Evolutionary conservation across 225 moss, liverwort and hornwort genomes (phyloP).

Genomic region (Bryoerythrophyllum caledonicum): DNA sequence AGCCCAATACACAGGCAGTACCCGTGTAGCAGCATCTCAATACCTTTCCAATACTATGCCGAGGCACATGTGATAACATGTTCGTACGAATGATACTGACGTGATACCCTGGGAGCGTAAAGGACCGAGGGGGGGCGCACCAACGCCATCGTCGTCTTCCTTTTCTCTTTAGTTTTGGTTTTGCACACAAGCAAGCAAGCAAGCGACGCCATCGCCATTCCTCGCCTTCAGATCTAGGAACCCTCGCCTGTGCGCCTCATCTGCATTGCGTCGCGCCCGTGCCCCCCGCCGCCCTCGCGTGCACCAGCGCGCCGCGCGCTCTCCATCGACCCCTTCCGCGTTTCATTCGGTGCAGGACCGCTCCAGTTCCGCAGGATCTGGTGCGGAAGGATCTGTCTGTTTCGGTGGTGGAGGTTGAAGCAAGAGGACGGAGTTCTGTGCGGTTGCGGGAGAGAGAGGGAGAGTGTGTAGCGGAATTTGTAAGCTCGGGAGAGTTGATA

Average conservation of each 20-base stretch:
- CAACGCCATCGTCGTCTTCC: constrained; percentile 25
- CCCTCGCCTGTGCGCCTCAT: background rate
- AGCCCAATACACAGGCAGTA: background rate
- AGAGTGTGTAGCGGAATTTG: constrained; percentile 9
- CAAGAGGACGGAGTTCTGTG: background rate
- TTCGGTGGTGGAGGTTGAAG: background rate
- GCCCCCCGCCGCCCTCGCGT: background rate
- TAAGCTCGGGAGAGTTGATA: background rate
- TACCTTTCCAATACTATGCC: background rate
- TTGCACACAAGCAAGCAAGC: background rate
- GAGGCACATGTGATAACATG: background rate
- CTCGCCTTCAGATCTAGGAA: constrained; percentile 31
- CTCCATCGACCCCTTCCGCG: background rate
- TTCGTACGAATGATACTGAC: no score
- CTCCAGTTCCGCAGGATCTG: background rate
- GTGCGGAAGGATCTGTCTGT: background rate
- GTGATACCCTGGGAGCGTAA: no score
- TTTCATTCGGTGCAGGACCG: background rate
- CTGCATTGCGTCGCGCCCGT: constrained; percentile 14
- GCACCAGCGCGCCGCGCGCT: background rate
- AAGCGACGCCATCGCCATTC: constrained; percentile 9
- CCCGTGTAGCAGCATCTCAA: background rate
- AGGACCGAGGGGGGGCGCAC: background rate
- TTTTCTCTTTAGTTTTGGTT: constrained; percentile 11
- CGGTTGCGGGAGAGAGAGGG: background rate